Base-by-base conservation (phyloP, 495 filamentous ascomycete species). In the Saxophila tyrrhenica region DNA sequence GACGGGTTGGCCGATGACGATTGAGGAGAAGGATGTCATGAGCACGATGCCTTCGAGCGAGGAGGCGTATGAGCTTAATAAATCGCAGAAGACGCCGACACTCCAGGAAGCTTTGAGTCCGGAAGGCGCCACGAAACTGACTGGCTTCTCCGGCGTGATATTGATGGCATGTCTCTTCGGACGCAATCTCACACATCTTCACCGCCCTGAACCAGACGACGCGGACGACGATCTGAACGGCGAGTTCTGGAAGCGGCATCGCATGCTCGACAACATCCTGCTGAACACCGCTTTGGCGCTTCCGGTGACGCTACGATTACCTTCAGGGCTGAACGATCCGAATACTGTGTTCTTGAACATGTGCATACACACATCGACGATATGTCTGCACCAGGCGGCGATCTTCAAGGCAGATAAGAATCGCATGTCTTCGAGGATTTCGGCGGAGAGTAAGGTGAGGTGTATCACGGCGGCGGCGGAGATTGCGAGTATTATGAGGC, bases 351-450 rank as follows among this genome's bases (percentile, higher is more conserved):
- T 96, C 63, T 82, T 86, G 29, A 97, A 97, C 57, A 95, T 97
- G 86, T 86, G 84, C 62, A 89, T 97, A 32, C 92, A 97, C 64
- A 95, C 92, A 0, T 94, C 89, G 1, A 92, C 89, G 1, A 97
- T 99, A 42, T 97, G 94, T 68, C 77, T 97, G 7, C 92, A 99
- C 65, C 92, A 99, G 66, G 94, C 94, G 7, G 94, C 92, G 19
- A 96, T 97, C 19, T 95, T 89, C 76, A 97, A 95, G 67, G 88
- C 92, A 0, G 90, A 96, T 60, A 91, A 87, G 68, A 85, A 97
- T 66, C 76, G 79, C 50, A 74, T 96, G 61, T 80, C 90, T 2
- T 72, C 79, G 10, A 80, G 80, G 23, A 84, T 96, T 39, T 82
- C 83, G 49, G 80, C 82, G 0, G 90, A 97, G 63, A 95, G 91